phyloP scores from a whole-genome alignment of 345 rosid species.

The Erysimum cheiranthoides region DNA sequence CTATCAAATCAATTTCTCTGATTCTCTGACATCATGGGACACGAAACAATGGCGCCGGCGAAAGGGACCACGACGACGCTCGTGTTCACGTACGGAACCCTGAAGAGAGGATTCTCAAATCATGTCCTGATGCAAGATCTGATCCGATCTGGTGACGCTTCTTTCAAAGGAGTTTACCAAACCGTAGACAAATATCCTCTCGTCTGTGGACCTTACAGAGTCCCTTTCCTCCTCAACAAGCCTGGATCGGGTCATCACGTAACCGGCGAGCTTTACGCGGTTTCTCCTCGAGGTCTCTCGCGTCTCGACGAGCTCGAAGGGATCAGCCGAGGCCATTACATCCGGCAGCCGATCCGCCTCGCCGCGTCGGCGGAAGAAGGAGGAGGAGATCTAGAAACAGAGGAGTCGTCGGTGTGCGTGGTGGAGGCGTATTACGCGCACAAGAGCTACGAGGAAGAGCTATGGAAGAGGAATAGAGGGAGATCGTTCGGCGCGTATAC shows the following conservation, averaged over 20 bases:
- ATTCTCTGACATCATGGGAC: background rate
- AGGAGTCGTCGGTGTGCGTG: background rate
- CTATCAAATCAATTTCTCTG: background rate
- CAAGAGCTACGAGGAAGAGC: slow-evolving; percentile 59
- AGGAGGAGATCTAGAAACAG: slow-evolving; percentile 2
- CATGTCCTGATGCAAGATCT: slow-evolving; percentile 73
- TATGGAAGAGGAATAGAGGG: slow-evolving; percentile 62
- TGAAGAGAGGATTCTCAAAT: slow-evolving; percentile 78
- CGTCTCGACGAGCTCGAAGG: slow-evolving; percentile 86
- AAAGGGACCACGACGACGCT: slow-evolving; percentile 31
- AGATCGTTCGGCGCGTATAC: slow-evolving; percentile 59
- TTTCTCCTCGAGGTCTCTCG: slow-evolving; percentile 56
- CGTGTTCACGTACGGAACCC: slow-evolving; percentile 82
- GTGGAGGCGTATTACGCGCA: slow-evolving; percentile 79
- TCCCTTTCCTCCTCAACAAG: slow-evolving; percentile 84
- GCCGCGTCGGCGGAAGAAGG: background rate
- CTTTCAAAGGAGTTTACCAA: slow-evolving; percentile 59
- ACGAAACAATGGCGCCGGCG: slow-evolving; percentile 46
- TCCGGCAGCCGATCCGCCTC: slow-evolving; percentile 53
- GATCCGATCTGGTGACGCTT: slow-evolving; percentile 69
- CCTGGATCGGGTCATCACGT: slow-evolving; percentile 66
- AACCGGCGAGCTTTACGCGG: slow-evolving; percentile 80
- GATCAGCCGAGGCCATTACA: slow-evolving; percentile 66
- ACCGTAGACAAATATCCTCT: slow-evolving; percentile 63
- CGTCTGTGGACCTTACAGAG: slow-evolving; percentile 85